phyloP scores from a whole-genome alignment of 352 stramenopile species.

The Globisporangium spiculum region DNA sequence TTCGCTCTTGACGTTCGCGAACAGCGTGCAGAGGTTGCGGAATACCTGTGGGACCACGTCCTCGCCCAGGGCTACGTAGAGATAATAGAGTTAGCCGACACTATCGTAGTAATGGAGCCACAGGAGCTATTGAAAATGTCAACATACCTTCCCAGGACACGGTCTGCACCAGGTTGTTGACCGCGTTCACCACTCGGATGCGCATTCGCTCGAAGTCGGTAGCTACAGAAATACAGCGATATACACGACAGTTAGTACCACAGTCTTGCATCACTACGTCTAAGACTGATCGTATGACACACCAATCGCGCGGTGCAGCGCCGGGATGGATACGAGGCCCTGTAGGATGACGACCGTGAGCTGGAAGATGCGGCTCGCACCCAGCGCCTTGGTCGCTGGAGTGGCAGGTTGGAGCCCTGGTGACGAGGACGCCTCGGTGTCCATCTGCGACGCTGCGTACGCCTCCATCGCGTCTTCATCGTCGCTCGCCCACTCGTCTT shows the following conservation, averaged over 20 bases:
- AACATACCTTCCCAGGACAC: constrained; percentile 46
- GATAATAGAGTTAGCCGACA: background rate
- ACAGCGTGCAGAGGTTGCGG: constrained; percentile 73
- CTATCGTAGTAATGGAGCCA: background rate
- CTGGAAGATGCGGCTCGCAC: constrained; percentile 45
- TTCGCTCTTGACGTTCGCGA: constrained; percentile 57
- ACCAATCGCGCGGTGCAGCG: constrained; percentile 52
- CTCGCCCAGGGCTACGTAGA: constrained; percentile 33
- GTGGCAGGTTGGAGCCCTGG: constrained; percentile 17
- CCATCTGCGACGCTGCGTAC: constrained; percentile 67
- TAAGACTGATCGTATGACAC: constrained; percentile 7
- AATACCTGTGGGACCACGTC: constrained; percentile 70
- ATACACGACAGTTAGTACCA: no score
- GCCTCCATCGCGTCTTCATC: constrained; percentile 89
- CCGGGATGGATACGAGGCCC: constrained; percentile 68
- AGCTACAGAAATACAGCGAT: constrained; percentile 19
- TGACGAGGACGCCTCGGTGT: constrained; percentile 19
- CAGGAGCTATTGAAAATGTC: background rate
- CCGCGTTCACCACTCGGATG: constrained; percentile 72
- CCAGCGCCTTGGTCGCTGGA: constrained; percentile 32
- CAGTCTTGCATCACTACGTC: no score
- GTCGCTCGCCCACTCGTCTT: constrained; percentile 85
- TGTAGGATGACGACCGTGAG: constrained; percentile 71
- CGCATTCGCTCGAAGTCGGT: constrained; percentile 80
- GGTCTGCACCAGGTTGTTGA: constrained; percentile 79